Conservation (phyloP, 2,329 filamentous ascomycete genomes). For the Podosphaera xanthii region DNA sequence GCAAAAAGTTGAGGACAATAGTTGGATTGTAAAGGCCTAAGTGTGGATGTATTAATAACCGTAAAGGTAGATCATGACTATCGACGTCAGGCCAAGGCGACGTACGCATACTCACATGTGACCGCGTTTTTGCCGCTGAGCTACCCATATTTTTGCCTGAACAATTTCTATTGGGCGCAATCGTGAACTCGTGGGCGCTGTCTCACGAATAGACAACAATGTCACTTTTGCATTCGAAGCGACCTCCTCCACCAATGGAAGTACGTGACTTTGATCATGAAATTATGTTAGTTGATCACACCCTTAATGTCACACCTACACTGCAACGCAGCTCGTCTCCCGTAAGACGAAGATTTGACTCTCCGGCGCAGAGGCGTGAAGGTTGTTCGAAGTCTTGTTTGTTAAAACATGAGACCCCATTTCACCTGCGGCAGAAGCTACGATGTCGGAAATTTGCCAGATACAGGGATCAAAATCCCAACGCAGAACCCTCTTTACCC, state of each 20-base stretch:
- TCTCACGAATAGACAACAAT: background rate
- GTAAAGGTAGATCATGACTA: background rate
- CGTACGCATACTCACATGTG: background rate
- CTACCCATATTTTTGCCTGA: background rate
- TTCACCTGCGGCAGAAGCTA: constrained; percentile 10
- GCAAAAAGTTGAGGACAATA: background rate
- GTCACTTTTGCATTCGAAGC: background rate
- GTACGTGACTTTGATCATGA: constrained; percentile 40
- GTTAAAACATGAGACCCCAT: constrained; percentile 8
- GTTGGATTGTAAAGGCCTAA: background rate
- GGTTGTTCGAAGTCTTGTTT: constrained; percentile 9
- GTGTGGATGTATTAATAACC: background rate
- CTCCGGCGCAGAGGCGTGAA: constrained; percentile 9
- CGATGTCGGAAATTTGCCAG: constrained; percentile 12
- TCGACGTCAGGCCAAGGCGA: background rate
- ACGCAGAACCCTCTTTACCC: background rate
- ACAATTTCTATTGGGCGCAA: background rate
- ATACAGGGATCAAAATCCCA: constrained; percentile 16
- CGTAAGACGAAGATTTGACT: background rate
- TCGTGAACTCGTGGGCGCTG: background rate
- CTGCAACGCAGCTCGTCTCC: constrained; percentile 6
- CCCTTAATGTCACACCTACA: constrained; percentile 2
- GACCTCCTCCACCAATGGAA: background rate
- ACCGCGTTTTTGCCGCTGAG: background rate
- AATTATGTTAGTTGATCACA: constrained; percentile 40